A percentile compares a stretch with the other conserved stretches of the same genome.
These are phyloP conservation scores for Astrephomene gubernaculifera DNA, from an alignment of 139 green algal genomes.

Conservation along the genomic window DNA sequence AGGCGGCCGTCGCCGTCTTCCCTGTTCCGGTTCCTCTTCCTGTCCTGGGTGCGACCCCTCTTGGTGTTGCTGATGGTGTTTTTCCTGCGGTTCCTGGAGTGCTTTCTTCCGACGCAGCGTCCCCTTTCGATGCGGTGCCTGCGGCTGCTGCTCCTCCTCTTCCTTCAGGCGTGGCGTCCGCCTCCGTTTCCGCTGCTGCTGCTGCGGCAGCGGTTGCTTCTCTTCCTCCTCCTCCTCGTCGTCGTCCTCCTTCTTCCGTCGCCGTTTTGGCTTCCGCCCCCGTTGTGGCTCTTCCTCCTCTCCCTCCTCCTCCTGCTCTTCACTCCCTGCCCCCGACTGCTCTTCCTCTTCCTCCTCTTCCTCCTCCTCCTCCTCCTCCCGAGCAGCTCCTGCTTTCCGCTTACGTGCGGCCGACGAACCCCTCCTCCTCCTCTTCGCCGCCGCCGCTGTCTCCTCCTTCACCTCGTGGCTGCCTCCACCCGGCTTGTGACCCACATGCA, in stretches of 20 bases:
- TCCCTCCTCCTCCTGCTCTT: not conserved
- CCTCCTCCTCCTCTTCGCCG: not conserved
- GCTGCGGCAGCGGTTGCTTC: not conserved
- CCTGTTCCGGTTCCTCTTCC: too few species aligned
- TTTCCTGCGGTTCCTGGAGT: not conserved
- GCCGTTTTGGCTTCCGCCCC: not conserved
- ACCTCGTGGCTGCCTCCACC: not conserved
- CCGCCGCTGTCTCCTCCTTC: not conserved
- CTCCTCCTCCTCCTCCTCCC: not conserved
- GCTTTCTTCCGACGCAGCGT: not conserved
- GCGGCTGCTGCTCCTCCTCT: not conserved
- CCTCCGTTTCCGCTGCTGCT: not conserved
- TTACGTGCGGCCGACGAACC: not conserved
- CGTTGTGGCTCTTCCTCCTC: not conserved
- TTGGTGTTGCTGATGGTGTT: not conserved
- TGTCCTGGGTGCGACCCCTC: not conserved
- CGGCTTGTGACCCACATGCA: slow-evolving; percentile 12
- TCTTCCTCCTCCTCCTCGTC: not conserved
- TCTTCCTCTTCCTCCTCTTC: not conserved
- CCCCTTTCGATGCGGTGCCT: not conserved
- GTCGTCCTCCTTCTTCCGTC: not conserved
- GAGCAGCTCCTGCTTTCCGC: not conserved
- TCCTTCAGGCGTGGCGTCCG: too few species aligned
- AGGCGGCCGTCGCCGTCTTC: too few species aligned
- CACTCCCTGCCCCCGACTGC: not conserved